Base-by-base conservation (phyloP, 2,329 filamentous ascomycete genomes). In the Rhinocladiella similis region DNA sequence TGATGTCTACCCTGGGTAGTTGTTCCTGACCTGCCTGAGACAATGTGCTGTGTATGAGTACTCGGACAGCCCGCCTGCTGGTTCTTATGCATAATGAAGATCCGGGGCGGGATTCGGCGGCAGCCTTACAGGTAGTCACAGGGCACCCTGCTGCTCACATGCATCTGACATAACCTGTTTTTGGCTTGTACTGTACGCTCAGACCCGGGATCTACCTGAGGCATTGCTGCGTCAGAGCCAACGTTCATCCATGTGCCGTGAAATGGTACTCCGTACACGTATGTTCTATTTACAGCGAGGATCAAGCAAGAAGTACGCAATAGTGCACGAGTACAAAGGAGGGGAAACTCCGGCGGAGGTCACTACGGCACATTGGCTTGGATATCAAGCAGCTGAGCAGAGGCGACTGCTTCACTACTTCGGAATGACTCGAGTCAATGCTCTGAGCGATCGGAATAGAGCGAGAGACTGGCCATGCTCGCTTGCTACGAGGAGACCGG, bases 131-230 rank as follows among this genome's bases (percentile, higher is more conserved):
- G 10, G 5, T 3, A 33, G 29, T 33, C 29, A 33, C 29, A 4
- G 10, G 29, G 29, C 29, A 33, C 10, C 38, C 38, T 41, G 14
- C 14, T 41, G 38, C 38, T 27, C 18, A 7, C n/a, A n/a, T 41
- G 38, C 38, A 41, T 41, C 38, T 41, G n/a, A 41, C 38, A 41
- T 41, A 41, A 41, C 38, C 38, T 41, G 38, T 41, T 41, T 41
- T 12, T 41, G 38, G n/a, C 38, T 18, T 41, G 38, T 41, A 7
- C 3, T 41, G 38, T 13, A 41, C 3, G 6, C n/a, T 13, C 6
- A 33, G 29, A 16, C 2, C 12, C 10, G n/a, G n/a, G n/a, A n/a
- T n/a, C 38, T 16, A 16, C 38, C 12, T 19, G 12, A 16, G 38
- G n/a, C 14, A 41, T 41, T 41, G 38, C 38, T 41, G 38, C 38